Evolutionary conservation across 1,284 basidiomycete genomes (phyloP), one percentile per base, ranked within the genome.

Genomic region (Coniferiporia weirii): DNA sequence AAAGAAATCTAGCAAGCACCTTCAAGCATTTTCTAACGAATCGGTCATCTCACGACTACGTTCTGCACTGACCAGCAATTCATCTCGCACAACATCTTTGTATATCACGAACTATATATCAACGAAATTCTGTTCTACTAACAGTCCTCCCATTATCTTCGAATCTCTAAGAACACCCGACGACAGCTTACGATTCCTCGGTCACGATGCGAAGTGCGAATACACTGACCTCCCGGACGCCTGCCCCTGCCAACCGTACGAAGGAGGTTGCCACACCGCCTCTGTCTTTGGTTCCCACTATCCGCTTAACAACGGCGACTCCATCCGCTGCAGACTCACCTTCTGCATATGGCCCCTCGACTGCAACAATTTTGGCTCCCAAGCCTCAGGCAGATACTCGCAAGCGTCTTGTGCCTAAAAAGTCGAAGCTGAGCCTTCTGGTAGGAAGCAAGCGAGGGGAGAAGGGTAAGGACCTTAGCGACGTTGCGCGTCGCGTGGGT

Each of bases 331-430:
- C 75, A 4, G 78, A 79, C 27, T 59, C 74, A n/a, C 74, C 78
- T 4, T 73, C 75, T 7, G 69, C 72, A 0, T 64, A 66, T 43
- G 71, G 63, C 44, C 69, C 64, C 3, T 62, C 68, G 44, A 67
- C 65, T n/a, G 69, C 72, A 19, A 66, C 71, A 38, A 64, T 27
- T 73, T 73, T 70, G 61, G 73, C 66, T 50, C 71, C 71, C 38
- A 68, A 67, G 56, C 63, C 54, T 55, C 67, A 48, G 57, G 71
- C 27, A 67, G 68, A 36, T 63, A 69, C 8, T 66, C 77, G 79
- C 38, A 82, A 76, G 61, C 80, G 81, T 15, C 78, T 89, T 62
- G 82, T 89, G n/a, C 87, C 85, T 10, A 89, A 88, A 72, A 89
- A 88, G 69, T 84, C 82, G 4, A 89, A 83, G 65, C 77, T 89